phyloP scores from a whole-genome alignment of 1,284 basidiomycete species.

The Ceratobasidium papillatum region DNA sequence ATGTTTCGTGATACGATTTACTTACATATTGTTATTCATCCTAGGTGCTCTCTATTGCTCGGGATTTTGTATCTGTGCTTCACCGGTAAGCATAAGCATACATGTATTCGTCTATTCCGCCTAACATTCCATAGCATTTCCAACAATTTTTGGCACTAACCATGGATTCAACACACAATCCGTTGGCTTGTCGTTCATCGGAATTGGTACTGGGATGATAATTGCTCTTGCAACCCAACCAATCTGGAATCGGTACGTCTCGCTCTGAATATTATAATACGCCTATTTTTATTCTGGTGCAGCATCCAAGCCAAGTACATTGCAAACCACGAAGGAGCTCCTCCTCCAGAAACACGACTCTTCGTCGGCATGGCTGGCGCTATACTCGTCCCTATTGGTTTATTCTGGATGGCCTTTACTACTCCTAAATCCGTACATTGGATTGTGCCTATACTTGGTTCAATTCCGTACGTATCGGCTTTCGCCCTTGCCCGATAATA shows the following conservation, averaged over 20 bases:
- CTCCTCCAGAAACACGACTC: slow-evolving; percentile 75
- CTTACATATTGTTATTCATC: slow-evolving; percentile 62
- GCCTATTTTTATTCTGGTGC: background rate
- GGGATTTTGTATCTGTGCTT: slow-evolving; percentile 72
- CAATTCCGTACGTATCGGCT: slow-evolving; percentile 61
- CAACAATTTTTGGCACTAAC: slow-evolving; percentile 68
- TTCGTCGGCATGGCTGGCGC: slow-evolving; percentile 74
- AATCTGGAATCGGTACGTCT: slow-evolving; percentile 62
- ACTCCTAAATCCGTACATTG: slow-evolving; percentile 73
- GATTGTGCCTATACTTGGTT: slow-evolving; percentile 73
- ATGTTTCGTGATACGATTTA: slow-evolving; percentile 62
- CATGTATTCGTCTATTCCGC: background rate
- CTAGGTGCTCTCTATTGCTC: slow-evolving; percentile 67
- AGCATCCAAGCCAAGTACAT: slow-evolving; percentile 36
- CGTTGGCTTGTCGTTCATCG: slow-evolving; percentile 74
- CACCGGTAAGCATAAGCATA: slow-evolving; percentile 16
- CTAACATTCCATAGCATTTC: slow-evolving; percentile 67
- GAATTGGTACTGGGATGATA: slow-evolving; percentile 75
- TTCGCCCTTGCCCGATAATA: background rate
- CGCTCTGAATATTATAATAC: background rate
- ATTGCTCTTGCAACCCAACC: slow-evolving; percentile 65
- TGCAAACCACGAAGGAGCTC: slow-evolving; percentile 44
- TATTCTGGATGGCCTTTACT: slow-evolving; percentile 79
- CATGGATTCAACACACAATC: slow-evolving; percentile 69
- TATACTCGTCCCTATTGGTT: slow-evolving; percentile 69